Base-by-base conservation (phyloP, 78 protist genomes). In the Dictyostelium capitatum region DNA sequence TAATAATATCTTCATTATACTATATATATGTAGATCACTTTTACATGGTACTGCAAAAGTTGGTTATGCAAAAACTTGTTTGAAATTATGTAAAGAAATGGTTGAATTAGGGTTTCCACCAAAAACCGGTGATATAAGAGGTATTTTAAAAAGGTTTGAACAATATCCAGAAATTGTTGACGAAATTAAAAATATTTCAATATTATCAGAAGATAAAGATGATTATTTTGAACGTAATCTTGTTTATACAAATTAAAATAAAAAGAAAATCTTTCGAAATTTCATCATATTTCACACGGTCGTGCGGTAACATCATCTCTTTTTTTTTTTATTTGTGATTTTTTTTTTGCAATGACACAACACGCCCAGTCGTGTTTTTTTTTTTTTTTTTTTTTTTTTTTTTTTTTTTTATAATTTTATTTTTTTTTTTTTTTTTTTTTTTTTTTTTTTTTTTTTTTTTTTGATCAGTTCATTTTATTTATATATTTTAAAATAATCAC, bases 61-160 rank as follows among this genome's bases (percentile, higher is more conserved):
- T 48, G 93, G 93, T 32, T 87, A 87, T 37, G 93, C 80, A 9
- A 87, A 87, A 7, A 87, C 93, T 43, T 77, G 84, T 78, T 46
- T 87, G 25, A 87, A 87, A 25, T 46, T 77, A 0, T 79, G 79
- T 28, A 78, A 64, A 9, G 93, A 87, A 77, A 87, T 87, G 93
- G 78, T 32, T 5, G 25, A 64, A 3, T 14, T 25, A 25, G 93
- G 93, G 6, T 32, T 77, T 14, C 93, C 93, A 78, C 93, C 93
- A 28, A 72, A 59, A 6, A 50, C 47, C 0, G 56, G 62, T 7
- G 84, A 87, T 51, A 47, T 87, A 59, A 62, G 50, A 11, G 57
- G 57, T 3, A 77, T 87, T 72, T 30, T 78, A 30, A 64, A 48
- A 56, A 20, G 84, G 20, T 87, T 51, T 51, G 32, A 3, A 15